phyloP scores from a whole-genome alignment of 768 basidiomycete species.

The Ramaria sp. region DNA sequence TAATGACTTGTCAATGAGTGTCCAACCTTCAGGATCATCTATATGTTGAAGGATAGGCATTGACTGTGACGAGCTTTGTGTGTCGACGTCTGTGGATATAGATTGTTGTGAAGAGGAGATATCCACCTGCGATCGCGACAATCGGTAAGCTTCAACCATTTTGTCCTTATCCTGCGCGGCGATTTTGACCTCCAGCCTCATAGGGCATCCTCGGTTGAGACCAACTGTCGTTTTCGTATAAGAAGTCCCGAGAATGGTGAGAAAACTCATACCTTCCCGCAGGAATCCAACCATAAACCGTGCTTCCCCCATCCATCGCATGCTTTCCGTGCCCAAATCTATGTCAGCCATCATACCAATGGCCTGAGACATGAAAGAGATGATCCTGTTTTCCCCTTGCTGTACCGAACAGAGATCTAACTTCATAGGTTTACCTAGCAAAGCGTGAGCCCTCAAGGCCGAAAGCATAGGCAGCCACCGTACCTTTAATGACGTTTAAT shows the following conservation, averaged over 20 bases:
- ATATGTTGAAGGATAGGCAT: slow-evolving; percentile 39
- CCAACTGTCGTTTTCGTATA: slow-evolving; percentile 34
- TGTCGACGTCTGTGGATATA: neutral
- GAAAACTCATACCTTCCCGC: slow-evolving; percentile 44
- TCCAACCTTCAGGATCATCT: slow-evolving; percentile 51
- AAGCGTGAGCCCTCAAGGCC: neutral
- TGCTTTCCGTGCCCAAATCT: slow-evolving; percentile 72
- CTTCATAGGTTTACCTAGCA: slow-evolving; percentile 57
- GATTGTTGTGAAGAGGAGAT: neutral
- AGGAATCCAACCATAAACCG: slow-evolving; percentile 70
- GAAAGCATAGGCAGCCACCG: neutral
- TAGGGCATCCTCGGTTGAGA: slow-evolving; percentile 49
- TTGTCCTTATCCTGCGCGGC: slow-evolving; percentile 57
- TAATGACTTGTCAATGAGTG: slow-evolving; percentile 54
- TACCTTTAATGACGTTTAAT: slow-evolving; percentile 75
- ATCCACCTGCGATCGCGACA: slow-evolving; percentile 21
- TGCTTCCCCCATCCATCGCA: slow-evolving; percentile 79
- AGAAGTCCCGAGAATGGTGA: neutral
- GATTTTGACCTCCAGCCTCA: slow-evolving; percentile 63
- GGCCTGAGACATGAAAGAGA: slow-evolving; percentile 80
- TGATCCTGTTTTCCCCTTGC: slow-evolving; percentile 47
- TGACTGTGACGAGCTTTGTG: slow-evolving; percentile 1
- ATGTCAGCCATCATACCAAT: slow-evolving; percentile 80
- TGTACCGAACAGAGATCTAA: slow-evolving; percentile 71
- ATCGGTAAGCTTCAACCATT: slow-evolving; percentile 46